Base-by-base conservation (phyloP, 176 grass and related monocot species). In the Eragrostis nindensis region DNA sequence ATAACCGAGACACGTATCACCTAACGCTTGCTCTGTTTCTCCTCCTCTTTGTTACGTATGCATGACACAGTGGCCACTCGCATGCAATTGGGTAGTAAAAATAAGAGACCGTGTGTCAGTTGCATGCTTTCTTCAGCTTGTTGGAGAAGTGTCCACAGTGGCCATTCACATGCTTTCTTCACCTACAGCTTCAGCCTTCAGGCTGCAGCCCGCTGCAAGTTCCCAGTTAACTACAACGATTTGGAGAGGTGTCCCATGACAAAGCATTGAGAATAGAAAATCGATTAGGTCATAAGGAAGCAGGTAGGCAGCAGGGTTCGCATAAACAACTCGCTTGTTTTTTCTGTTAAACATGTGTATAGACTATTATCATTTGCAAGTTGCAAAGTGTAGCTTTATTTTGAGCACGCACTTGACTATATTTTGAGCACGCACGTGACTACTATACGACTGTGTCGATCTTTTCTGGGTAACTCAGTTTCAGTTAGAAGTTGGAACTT, bases 41-140 rank as follows among this genome's bases (percentile, higher is more conserved):
- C 68, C 16, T 21, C 11, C 38, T 38, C 52, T 41, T 26, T 43
- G 19, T 79, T 72, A 43, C 55, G 66, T 19, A 71, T 63, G 75
- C 45, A 62, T 64, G 75, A 71, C 24, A 72, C 19, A 61, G 55
- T 47, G 22, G 18, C 17, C 39, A 25, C 21, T 25, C 14, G 9
- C 21, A 3, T 12, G 14, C 7, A 53, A 4, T 27, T 52, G 16
- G n/a, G 0, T 43, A 8, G 0, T 8, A 39, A 40, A 40, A 40
- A 25, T 2, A 62, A 18, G 8, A 0, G 25, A 7, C 11, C 7
- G 55, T 57, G 21, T 24, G 57, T 61, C 57, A 59, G n/a, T 11
- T 25, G 8, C 55, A 59, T 25, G 8, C n/a, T 27, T 27, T 61
- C 57, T 61, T 61, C 57, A 61, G 57, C 24, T 27, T 61, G n/a